phyloP scores from a whole-genome alignment of 306 rosid species.

The Vigna trinervia region DNA sequence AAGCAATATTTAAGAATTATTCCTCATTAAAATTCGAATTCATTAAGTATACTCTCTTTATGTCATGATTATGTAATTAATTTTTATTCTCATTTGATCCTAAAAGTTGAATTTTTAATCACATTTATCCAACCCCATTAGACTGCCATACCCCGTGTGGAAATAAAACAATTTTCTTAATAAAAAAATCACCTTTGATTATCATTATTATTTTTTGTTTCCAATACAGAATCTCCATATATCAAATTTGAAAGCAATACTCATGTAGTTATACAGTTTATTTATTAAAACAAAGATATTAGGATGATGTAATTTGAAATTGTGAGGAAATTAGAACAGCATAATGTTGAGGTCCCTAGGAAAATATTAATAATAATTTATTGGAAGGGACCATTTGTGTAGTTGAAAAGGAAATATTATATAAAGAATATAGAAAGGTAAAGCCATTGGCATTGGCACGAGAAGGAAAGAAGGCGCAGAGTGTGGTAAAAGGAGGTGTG shows the following conservation, averaged over 20 bases:
- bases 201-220: too few relatives aligned
- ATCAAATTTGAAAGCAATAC: background rate
- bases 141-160: background rate
- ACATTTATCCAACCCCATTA: background rate
- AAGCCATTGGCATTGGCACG: constrained; percentile 52
- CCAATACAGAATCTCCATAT: background rate
- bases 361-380: constrained; percentile 34
- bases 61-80: background rate
- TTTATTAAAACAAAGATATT: too few relatives aligned
- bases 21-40: constrained; percentile 6
- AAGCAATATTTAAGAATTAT: constrained; percentile 7
- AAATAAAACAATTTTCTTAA: constrained; percentile 1
- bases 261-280: too few relatives aligned
- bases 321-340: constrained; percentile 1
- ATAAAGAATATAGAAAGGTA: constrained; percentile 68
- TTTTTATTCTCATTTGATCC: background rate
- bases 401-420: constrained; percentile 42
- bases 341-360: constrained; percentile 27
- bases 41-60: background rate
- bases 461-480: constrained; percentile 44
- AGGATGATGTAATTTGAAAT: too few relatives aligned
- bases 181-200: background rate
- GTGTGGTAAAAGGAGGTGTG: constrained; percentile 50
- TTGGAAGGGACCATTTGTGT: constrained; percentile 23
- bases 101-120: background rate